Base-by-base conservation (phyloP, 805 yeast genomes). In the Kazachstania africana region DNA sequence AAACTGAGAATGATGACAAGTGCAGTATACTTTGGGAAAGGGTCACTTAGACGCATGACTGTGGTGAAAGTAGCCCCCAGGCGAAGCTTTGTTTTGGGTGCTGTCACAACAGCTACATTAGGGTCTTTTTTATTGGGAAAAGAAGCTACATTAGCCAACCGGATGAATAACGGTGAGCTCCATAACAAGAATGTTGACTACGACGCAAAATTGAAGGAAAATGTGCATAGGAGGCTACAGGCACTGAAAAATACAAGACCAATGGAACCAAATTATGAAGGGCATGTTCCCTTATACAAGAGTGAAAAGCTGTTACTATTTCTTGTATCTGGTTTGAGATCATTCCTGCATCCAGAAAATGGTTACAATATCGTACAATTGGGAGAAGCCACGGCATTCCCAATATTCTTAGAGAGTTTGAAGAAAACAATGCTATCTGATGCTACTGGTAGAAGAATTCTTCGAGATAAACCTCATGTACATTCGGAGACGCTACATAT, bases 341-440 rank as follows among this genome's bases (percentile, higher is more conserved):
- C 95, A 0, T 75, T 63, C 45, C 62, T 70, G 31, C 85, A 79
- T 46, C 94, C 91, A 5, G 84, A 78, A 44, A 58, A 76, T 34
- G 82, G 82, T 36, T 73, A 72, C 37, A 75, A 77, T 45, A 78
- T 81, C 36, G 85, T 78, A 15, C 85, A 81, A 24, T 62, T 81
- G 43, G 98, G 98, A 1, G 98, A 91, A 52, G 75, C 88, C 12
- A 79, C 95, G 0, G 94, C 95, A 6, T 63, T 79, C 25, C 75
- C 78, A 8, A 68, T 65, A 19, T 72, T 85, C 21, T 65, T 93
- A 32, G 65, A 63, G 14, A 57, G 65, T 12, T 55, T 91, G 35
- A 73, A 83, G 43, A 62, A 63, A 17, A 71, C 71, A 38, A 88
- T 91, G 96, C 66, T 91, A 12, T 48, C 66, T 25, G 85, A 82